Conservation (phyloP, 169 alveolate species). For the Plasmodium sp. region DNA sequence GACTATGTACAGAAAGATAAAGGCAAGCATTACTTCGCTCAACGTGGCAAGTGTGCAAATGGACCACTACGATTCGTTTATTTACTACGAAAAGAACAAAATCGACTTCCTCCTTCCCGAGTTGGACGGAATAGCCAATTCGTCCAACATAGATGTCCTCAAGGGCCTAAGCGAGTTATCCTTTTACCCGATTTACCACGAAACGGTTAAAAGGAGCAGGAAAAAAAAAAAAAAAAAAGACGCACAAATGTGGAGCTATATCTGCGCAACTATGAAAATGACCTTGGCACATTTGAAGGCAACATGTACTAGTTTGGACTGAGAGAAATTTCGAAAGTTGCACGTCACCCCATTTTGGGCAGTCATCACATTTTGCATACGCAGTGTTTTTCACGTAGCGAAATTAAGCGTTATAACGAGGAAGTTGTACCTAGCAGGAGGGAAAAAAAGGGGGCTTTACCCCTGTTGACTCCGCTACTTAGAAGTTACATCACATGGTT, state of each 20-base stretch:
- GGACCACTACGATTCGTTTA: slow-evolving; percentile 62
- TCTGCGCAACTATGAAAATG: neutral
- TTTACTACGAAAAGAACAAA: slow-evolving; percentile 65
- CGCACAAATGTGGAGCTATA: neutral
- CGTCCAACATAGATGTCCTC: slow-evolving; percentile 54
- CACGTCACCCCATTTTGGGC: neutral
- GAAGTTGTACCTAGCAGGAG: neutral
- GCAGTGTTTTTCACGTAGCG: neutral
- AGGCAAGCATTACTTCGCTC: slow-evolving; percentile 31
- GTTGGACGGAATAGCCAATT: slow-evolving; percentile 34
- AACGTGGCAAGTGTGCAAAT: slow-evolving; percentile 58
- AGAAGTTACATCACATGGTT: neutral
- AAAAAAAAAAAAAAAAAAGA: slow-evolving; percentile 12
- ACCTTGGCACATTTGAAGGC: neutral
- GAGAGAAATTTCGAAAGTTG: neutral
- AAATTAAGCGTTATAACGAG: neutral
- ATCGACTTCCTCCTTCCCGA: slow-evolving; percentile 66
- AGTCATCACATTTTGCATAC: neutral
- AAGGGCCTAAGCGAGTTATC: slow-evolving; percentile 25
- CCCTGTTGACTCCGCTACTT: neutral
- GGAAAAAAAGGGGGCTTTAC: neutral
- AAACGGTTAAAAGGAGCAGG: slow-evolving; percentile 33
- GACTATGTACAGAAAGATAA: slow-evolving; percentile 45
- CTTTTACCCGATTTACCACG: slow-evolving; percentile 61
- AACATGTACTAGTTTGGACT: neutral